Percentiles rank a stretch among this genome's conserved stretches.
Conservation (phyloP, 345 rosid genomes). For the Eucalyptus virginea region DNA sequence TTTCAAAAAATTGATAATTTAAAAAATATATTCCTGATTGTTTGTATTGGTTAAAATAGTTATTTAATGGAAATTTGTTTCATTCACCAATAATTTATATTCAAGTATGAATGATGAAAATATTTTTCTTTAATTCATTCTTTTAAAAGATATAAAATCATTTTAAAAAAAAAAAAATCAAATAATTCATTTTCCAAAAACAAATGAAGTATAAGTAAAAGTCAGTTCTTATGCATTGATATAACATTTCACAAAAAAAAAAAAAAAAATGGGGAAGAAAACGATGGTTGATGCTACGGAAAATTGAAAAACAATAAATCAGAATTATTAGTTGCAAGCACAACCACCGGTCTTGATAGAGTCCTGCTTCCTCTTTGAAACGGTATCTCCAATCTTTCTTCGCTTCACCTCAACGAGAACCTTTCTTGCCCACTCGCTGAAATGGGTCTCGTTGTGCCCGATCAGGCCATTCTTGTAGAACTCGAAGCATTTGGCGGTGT, state of each 20-base stretch:
- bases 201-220: no score
- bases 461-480: slow-evolving; percentile 38
- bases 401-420: slow-evolving; percentile 25
- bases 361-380: neutral
- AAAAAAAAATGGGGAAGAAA: neutral
- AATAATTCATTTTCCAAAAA: no score
- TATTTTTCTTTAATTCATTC: no score
- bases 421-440: slow-evolving; percentile 30
- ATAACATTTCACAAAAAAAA: no score
- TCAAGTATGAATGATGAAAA: no score
- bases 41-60: rapidly evolving
- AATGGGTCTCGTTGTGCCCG: slow-evolving; percentile 41
- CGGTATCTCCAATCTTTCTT: neutral
- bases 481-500: slow-evolving; percentile 44
- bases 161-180: rapidly evolving
- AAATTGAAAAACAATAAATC: neutral
- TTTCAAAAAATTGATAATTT: no score
- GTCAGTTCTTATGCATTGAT: neutral
- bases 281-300: neutral
- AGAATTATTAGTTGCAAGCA: neutral
- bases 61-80: no score
- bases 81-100: no score
- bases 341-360: neutral
- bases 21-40: neutral
- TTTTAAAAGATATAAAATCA: no score